Evolutionary conservation across 768 basidiomycete species (phyloP), one percentile per base, ranked within the genome.

Genomic region (Cantharellus anzutake): DNA sequence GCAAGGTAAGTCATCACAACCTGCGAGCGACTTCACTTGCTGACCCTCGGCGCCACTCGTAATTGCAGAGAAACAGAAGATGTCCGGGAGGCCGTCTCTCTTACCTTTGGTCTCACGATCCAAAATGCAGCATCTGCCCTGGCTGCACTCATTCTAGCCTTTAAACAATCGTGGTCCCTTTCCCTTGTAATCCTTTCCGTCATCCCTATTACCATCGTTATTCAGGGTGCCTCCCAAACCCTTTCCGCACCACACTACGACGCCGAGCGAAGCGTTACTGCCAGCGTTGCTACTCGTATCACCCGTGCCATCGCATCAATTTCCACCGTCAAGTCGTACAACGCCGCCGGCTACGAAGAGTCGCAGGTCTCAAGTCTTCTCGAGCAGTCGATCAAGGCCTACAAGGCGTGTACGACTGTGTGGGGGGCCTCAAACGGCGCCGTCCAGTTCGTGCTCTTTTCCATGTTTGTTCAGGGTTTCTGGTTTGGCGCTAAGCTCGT

Each of bases 391-490:
- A 65, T 63, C 20, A 55, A 44, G 16, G 65, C 66, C 42, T 67
- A 73, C 59, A 63, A 63, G 56, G 42, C 51, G n/a, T 63, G 62
- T 50, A 37, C 80, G 60, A 67, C 74, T 34, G 74, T 93, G 2
- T 98, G 92, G 91, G 88, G 84, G 2, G 38, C 81, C 41, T 80
- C 82, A 3, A 71, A 76, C 1, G 84, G 79, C 20, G 61, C 83
- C 11, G 78, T 78, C 2, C 88, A 92, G 66, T 93, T 96, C 67
- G 75, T 85, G 60, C 79, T 85, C 66, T 83, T 92, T 76, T 78
- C 79, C 37, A 93, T 96, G 82, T 99, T 98, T 71, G 90, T 98
- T 4, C 84, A 91, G 66, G 92, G 84, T 0, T 98, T 98, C 71
- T 97, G 94, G 92, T 98, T 84, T 66, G 94, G 93, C 7, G 78